These are phyloP conservation scores for Cordyceps cateniannulata DNA, from an alignment of 2,329 filamentous ascomycete genomes.

Conservation along the genomic window DNA sequence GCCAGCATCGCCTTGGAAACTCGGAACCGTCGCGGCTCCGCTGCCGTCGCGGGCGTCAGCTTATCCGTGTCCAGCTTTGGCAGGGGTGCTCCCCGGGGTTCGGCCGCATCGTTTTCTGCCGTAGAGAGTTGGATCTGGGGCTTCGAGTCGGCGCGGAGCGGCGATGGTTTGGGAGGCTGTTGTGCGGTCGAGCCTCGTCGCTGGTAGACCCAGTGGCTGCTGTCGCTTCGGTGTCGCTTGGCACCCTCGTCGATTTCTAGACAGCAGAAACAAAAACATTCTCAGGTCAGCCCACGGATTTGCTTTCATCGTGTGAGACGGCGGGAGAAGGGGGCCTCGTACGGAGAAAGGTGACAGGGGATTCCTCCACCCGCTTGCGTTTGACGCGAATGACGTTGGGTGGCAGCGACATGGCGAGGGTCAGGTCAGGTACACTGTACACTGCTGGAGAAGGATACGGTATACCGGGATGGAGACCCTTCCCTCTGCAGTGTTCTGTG, in stretches of 20 bases:
- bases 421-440: background rate
- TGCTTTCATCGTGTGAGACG: background rate
- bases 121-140: constrained; percentile 45
- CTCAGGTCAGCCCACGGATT: background rate
- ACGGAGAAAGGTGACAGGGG: constrained; percentile 51
- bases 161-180: constrained; percentile 19
- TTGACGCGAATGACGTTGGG: constrained; percentile 55
- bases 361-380: constrained; percentile 50
- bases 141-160: constrained; percentile 18
- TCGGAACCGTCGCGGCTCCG: constrained; percentile 47
- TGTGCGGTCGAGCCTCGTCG: constrained; percentile 35
- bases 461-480: background rate
- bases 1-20: constrained; percentile 43
- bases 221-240: constrained; percentile 47
- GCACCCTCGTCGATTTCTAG: constrained; percentile 45
- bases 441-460: background rate
- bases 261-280: background rate
- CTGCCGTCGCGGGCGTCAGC: constrained; percentile 10
- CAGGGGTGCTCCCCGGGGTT: background rate
- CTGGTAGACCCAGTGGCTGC: constrained; percentile 47
- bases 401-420: constrained; percentile 44
- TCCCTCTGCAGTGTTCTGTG: background rate
- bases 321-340: constrained; percentile 19
- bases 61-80: constrained; percentile 11
- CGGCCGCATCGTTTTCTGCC: constrained; percentile 27